Conservation (phyloP, 2,329 filamentous ascomycete genomes). For the Epichloe baconii region DNA sequence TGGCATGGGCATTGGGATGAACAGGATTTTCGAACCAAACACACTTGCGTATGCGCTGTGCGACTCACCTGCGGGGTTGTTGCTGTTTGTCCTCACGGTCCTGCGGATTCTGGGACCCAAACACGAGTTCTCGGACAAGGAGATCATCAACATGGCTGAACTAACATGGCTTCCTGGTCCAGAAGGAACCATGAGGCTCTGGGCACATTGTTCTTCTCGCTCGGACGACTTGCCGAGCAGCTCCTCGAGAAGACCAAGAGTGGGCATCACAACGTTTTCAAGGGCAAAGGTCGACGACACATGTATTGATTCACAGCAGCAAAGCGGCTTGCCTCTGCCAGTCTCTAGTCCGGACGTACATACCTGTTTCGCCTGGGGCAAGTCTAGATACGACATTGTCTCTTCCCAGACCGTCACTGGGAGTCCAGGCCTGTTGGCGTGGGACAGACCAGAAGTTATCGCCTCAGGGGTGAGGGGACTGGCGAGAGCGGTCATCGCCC, state of each 20-base stretch:
- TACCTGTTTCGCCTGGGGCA: conserved; percentile 36
- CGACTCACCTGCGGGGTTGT: conserved; percentile 45
- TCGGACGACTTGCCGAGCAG: conserved; percentile 15
- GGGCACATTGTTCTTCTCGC: conserved; percentile 29
- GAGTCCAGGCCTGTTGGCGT: conserved; percentile 31
- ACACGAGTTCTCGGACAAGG: conserved; percentile 31
- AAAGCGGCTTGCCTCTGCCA: conserved; percentile 9
- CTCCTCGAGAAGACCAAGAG: conserved; percentile 20
- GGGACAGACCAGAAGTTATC: conserved; percentile 35
- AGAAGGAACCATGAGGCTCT: conserved; percentile 45
- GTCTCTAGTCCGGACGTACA: conserved; percentile 19
- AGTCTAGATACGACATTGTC: conserved; percentile 28
- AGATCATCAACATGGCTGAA: conserved; percentile 47
- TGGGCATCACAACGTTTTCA: conserved; percentile 34
- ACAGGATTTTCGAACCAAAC: conserved; percentile 32
- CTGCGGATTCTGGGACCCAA: conserved; percentile 28
- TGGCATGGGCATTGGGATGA: conserved; percentile 16
- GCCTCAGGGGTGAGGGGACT: conserved; percentile 27
- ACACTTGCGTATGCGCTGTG: conserved; percentile 47
- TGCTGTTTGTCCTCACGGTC: conserved; percentile 39
- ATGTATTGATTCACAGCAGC: background rate
- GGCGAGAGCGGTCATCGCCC: conserved; percentile 24
- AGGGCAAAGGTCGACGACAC: conserved; percentile 17
- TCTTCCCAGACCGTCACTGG: conserved; percentile 26
- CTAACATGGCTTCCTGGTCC: conserved; percentile 55